phyloP scores from a whole-genome alignment of 2,329 filamentous ascomycete species.

The Phialophora expanda region DNA sequence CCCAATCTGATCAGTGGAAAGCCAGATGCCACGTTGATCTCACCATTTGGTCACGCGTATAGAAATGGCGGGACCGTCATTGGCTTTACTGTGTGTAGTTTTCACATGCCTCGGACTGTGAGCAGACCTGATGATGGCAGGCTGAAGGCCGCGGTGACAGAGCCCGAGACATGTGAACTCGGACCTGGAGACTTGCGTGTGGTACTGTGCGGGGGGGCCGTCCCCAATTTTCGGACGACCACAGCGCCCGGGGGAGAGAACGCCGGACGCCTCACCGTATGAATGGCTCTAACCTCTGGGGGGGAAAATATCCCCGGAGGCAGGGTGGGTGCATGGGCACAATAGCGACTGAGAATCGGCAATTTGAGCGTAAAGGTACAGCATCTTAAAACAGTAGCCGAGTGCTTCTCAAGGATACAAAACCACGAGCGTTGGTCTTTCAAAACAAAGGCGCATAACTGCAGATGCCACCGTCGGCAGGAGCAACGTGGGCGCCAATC shows the following conservation, averaged over 20 bases:
- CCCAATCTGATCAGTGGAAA: neutral
- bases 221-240: neutral
- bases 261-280: neutral
- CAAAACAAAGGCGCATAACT: neutral
- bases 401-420: neutral
- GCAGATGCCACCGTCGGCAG: neutral
- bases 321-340: neutral
- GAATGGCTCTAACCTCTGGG: neutral
- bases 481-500: slow-evolving; percentile 33
- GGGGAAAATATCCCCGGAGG: neutral
- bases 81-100: neutral
- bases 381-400: neutral
- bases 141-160: neutral
- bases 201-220: neutral
- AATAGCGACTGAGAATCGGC: neutral
- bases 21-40: neutral
- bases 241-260: slow-evolving; percentile 4
- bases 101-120: slow-evolving; percentile 15
- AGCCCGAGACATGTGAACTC: slow-evolving; percentile 3
- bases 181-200: neutral
- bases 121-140: neutral
- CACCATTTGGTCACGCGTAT: neutral
- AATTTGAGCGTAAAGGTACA: neutral
- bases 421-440: neutral
- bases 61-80: neutral